Evolutionary conservation across 2,329 filamentous ascomycete species (phyloP).

Genomic region (Alternaria brassicicola): DNA sequence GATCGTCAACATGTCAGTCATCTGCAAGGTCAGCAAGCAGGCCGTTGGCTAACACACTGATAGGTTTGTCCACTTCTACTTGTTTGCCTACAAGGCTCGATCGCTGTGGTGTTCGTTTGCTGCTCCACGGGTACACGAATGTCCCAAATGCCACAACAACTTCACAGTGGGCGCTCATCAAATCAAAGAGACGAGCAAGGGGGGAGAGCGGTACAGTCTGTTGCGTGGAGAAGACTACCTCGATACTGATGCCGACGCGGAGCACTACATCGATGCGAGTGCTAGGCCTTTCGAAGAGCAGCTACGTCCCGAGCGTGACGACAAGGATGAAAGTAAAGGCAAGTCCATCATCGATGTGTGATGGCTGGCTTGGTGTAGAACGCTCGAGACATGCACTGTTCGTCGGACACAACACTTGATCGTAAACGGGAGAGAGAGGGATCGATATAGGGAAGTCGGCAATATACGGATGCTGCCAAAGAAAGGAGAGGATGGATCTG

Average conservation of each 20-base stretch:
- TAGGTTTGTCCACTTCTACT: constrained; percentile 20
- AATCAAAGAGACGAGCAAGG: constrained; percentile 2
- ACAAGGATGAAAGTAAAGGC: constrained; percentile 13
- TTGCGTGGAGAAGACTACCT: constrained; percentile 27
- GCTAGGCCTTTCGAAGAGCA: constrained; percentile 13
- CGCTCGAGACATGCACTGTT: not conserved
- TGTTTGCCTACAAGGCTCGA: constrained; percentile 14
- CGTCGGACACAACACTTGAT: not conserved
- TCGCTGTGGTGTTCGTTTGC: not conserved
- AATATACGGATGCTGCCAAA: not conserved
- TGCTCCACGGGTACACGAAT: constrained; percentile 12
- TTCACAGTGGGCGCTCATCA: not conserved
- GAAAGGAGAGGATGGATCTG: not conserved
- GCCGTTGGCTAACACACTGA: not conserved
- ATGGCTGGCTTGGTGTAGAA: not conserved
- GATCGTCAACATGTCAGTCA: constrained; percentile 26
- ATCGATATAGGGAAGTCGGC: not conserved
- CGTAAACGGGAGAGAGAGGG: not conserved
- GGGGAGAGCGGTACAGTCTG: constrained; percentile 21
- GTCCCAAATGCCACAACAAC: constrained; percentile 25
- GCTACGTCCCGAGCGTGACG: constrained; percentile 7
- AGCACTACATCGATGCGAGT: constrained; percentile 8
- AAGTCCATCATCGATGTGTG: constrained; percentile 18
- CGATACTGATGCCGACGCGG: constrained; percentile 22
- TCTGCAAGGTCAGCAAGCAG: not conserved